Conservation (phyloP, 495 filamentous ascomycete genomes). For the Xylaria curta region DNA sequence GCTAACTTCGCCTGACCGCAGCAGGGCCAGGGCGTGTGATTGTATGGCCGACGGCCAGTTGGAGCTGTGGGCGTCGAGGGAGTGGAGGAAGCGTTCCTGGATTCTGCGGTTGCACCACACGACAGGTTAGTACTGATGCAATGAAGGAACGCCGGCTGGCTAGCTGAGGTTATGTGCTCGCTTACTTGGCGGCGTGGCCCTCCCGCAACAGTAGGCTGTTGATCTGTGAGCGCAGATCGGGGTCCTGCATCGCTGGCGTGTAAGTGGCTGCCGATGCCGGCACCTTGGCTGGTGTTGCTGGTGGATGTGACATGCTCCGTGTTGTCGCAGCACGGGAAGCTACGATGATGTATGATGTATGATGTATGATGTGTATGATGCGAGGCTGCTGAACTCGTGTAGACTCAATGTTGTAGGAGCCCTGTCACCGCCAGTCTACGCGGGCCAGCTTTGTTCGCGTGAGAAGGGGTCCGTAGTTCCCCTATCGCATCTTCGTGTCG, state of each 20-base stretch:
- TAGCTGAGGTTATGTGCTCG: background rate
- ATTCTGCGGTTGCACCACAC: slow-evolving; percentile 45
- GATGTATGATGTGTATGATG: background rate
- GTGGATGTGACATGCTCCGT: slow-evolving; percentile 46
- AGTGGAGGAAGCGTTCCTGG: slow-evolving; percentile 61
- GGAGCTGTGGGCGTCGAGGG: slow-evolving; percentile 54
- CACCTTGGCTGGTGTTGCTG: slow-evolving; percentile 59
- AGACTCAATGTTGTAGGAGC: background rate
- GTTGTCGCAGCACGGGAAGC: background rate
- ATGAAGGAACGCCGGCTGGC: background rate
- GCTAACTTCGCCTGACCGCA: slow-evolving; percentile 58
- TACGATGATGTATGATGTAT: background rate
- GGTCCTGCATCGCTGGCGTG: slow-evolving; percentile 56
- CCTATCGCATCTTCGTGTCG: background rate
- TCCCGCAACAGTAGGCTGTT: slow-evolving; percentile 56
- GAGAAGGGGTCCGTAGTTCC: background rate
- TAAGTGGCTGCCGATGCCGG: slow-evolving; percentile 57
- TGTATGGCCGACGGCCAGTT: slow-evolving; percentile 64
- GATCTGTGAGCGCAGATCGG: slow-evolving; percentile 60
- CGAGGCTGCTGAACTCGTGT: slow-evolving; percentile 3
- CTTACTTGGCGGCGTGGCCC: slow-evolving; percentile 56
- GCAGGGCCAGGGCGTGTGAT: slow-evolving; percentile 56
- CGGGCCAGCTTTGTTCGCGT: slow-evolving; percentile 7
- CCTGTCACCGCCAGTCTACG: background rate
- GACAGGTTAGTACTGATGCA: background rate